A percentile compares a stretch with the other conserved stretches of the same genome.
phyloP scores from a whole-genome alignment of 148 eudicot genomes.

The Fagopyrum tataricum region DNA sequence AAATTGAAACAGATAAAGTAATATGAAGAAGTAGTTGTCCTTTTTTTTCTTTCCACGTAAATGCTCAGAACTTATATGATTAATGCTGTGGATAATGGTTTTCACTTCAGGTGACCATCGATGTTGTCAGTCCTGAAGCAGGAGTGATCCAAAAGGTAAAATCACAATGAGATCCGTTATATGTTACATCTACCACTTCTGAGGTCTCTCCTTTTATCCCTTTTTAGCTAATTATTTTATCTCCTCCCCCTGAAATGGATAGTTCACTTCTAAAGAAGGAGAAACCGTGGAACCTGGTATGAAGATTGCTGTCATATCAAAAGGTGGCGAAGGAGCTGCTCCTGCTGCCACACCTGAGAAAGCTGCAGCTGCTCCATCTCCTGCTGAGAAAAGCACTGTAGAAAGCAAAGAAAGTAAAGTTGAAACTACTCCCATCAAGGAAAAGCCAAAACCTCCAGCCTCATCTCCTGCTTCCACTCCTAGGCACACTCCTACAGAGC shows the following conservation, averaged over 20 bases:
- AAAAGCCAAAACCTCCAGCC: constrained; percentile 40
- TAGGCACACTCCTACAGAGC: constrained; percentile 66
- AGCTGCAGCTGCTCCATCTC: constrained; percentile 35
- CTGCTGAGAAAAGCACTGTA: constrained; percentile 27
- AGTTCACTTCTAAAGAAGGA: constrained; percentile 88
- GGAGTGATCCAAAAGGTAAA: constrained; percentile 73
- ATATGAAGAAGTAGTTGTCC: neutral
- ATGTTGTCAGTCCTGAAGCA: constrained; percentile 91
- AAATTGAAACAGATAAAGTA: constrained; percentile 95
- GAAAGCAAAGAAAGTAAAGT: constrained; percentile 35
- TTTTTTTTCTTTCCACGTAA: neutral
- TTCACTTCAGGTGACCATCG: constrained; percentile 62
- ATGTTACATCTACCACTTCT: neutral
- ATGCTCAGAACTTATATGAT: neutral
- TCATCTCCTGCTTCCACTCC: constrained; percentile 42
- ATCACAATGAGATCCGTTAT: neutral
- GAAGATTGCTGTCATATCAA: constrained; percentile 75
- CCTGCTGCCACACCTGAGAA: constrained; percentile 53
- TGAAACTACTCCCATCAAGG: constrained; percentile 32
- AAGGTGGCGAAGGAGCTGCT: constrained; percentile 45
- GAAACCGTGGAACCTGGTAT: constrained; percentile 93
- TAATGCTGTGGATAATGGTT: neutral
- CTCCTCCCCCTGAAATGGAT: neutral
- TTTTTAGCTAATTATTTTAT: neutral
- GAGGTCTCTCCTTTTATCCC: neutral